These are phyloP conservation scores for Silybum marianum DNA, from an alignment of 129 eudicot species.

Conservation along the genomic window DNA sequence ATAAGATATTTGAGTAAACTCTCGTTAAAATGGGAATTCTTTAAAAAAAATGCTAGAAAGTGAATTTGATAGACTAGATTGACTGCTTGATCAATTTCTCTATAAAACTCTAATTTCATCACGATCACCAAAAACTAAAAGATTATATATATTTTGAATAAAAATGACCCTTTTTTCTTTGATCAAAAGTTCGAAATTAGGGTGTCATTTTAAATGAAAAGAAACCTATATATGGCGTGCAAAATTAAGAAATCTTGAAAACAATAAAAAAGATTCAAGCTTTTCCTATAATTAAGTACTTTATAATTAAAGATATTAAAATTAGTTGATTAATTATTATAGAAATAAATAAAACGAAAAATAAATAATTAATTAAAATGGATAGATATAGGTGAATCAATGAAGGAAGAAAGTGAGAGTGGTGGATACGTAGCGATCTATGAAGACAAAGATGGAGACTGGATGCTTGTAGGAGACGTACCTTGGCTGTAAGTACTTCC, in stretches of 20 bases:
- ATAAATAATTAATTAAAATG: conserved; percentile 11
- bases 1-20: too few relatives aligned
- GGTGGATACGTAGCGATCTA: conserved; percentile 76
- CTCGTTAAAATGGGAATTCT: too few relatives aligned
- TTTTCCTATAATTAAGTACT: too few relatives aligned
- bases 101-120: not conserved
- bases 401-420: conserved; percentile 58
- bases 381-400: conserved; percentile 38
- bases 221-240: not conserved
- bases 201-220: not conserved
- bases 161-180: not conserved
- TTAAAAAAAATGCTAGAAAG: too few relatives aligned
- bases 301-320: too few relatives aligned
- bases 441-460: conserved; percentile 93
- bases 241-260: not conserved
- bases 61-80: too few relatives aligned
- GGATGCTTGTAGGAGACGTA: conserved; percentile 89
- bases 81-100: too few relatives aligned
- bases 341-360: not conserved
- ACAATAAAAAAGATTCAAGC: not conserved
- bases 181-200: not conserved
- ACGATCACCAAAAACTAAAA: not conserved
- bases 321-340: too few relatives aligned
- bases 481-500: conserved; percentile 67
- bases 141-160: too few relatives aligned